These are phyloP conservation scores for Penicillium sp. DNA, from an alignment of 2,329 filamentous ascomycete species.

Conservation along the genomic window DNA sequence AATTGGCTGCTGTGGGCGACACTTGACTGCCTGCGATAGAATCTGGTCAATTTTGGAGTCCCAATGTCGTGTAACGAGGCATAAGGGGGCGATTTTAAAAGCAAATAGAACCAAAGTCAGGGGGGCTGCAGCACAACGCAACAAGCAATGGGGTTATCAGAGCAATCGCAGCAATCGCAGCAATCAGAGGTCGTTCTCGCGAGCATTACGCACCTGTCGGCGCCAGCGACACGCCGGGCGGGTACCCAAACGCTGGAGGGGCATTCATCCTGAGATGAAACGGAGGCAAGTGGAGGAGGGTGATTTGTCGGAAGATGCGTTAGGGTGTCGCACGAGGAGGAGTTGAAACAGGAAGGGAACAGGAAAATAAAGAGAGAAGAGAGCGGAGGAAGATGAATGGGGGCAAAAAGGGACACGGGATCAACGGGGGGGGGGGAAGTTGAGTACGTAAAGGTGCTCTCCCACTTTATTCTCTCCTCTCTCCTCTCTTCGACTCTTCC, in stretches of 20 bases:
- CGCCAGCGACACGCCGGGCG: constrained; percentile 33
- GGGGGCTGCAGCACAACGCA: constrained; percentile 1
- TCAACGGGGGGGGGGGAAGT: neutral
- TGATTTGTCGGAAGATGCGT: neutral
- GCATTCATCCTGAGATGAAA: constrained; percentile 34
- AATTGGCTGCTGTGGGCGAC: constrained; percentile 33
- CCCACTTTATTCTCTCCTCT: neutral
- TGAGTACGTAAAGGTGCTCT: neutral
- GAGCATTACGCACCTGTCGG: constrained; percentile 33
- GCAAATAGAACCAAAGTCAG: neutral
- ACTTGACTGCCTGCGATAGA: constrained; percentile 27
- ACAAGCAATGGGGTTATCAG: constrained; percentile 3
- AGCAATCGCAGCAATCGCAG: constrained; percentile 13
- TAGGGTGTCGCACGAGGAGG: constrained; percentile 18
- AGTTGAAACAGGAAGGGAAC: constrained; percentile 7
- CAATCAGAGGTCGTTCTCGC: constrained; percentile 5
- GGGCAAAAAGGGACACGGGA: constrained; percentile 13
- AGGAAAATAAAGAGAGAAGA: neutral
- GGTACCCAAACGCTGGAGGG: constrained; percentile 32
- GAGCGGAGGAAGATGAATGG: constrained; percentile 5
- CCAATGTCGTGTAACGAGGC: neutral
- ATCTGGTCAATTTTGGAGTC: neutral
- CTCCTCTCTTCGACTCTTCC: neutral
- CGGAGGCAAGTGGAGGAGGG: constrained; percentile 16
- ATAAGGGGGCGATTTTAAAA: neutral